Percentiles rank a stretch among this genome's conserved stretches.
Evolutionary conservation across 306 rosid species (phyloP).

Genomic region (Cicer bijugum): DNA sequence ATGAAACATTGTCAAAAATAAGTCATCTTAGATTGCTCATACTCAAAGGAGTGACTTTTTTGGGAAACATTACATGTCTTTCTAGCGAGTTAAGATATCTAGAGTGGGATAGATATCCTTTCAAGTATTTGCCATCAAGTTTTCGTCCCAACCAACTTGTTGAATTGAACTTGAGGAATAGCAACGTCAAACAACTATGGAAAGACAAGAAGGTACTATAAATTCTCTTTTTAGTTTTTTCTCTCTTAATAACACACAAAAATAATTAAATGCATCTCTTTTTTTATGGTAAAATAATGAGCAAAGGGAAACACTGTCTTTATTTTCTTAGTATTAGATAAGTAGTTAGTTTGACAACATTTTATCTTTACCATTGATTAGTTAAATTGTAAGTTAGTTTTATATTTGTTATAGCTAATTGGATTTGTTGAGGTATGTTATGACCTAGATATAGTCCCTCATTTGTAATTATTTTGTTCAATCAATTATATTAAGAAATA

Average conservation of each 20-base stretch:
- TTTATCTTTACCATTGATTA: too few relatives aligned
- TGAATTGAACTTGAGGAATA: slow-evolving; percentile 13
- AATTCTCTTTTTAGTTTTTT: not conserved
- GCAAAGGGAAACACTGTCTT: not conserved
- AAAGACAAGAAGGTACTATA: not conserved
- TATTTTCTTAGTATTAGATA: not conserved
- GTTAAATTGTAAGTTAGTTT: too few relatives aligned
- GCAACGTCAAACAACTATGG: not conserved
- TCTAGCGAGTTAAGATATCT: slow-evolving; percentile 31
- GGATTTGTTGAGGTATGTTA: too few relatives aligned
- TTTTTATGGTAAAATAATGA: not conserved
- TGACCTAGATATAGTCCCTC: too few relatives aligned
- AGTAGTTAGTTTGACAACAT: too few relatives aligned
- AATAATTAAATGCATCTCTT: not conserved
- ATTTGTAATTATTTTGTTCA: too few relatives aligned
- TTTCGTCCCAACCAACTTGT: slow-evolving; percentile 26
- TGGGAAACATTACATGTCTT: slow-evolving; percentile 7
- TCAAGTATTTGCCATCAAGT: slow-evolving; percentile 21
- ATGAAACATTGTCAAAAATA: slow-evolving; percentile 9
- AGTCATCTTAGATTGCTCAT: not conserved
- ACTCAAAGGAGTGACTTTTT: not conserved
- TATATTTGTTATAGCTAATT: too few relatives aligned
- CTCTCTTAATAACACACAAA: not conserved
- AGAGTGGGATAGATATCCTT: slow-evolving; percentile 27
- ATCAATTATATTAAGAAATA: too few relatives aligned